A percentile compares a stretch with the other conserved stretches of the same genome.
phyloP scores from a whole-genome alignment of 2,329 filamentous ascomycete genomes.

The Stagonosporopsis tanaceti region DNA sequence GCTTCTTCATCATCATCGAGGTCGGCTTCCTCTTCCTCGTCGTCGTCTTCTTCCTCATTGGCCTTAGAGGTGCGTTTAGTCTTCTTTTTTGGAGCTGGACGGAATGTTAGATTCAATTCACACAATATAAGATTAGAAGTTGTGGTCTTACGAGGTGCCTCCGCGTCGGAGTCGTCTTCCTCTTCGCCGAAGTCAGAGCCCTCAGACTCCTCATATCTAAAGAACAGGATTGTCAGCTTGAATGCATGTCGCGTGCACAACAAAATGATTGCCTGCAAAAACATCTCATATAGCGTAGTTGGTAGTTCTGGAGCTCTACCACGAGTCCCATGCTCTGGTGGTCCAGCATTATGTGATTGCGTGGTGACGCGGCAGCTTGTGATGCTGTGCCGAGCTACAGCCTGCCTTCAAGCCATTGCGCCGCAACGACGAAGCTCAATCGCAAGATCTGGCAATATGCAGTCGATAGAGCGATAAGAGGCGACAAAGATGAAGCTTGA shows the following conservation, averaged over 20 bases:
- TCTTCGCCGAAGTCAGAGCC: conserved; percentile 49
- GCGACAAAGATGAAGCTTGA: conserved; percentile 33
- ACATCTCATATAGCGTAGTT: background rate
- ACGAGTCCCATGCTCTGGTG: background rate
- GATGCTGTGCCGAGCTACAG: conserved; percentile 2
- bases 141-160: conserved; percentile 45
- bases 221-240: conserved; percentile 28
- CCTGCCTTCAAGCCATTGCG: conserved; percentile 1
- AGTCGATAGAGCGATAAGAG: conserved; percentile 19
- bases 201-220: conserved; percentile 50
- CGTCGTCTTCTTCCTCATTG: conserved; percentile 41
- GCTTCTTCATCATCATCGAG: conserved; percentile 41
- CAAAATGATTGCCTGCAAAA: background rate
- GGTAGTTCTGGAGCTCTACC: background rate
- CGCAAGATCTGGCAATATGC: conserved; percentile 16
- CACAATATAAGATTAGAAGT: background rate
- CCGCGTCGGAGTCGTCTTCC: conserved; percentile 47
- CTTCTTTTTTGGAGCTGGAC: conserved; percentile 47
- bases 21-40: conserved; percentile 45
- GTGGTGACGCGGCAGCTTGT: conserved; percentile 1
- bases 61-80: conserved; percentile 40
- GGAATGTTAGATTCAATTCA: background rate
- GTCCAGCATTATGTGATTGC: background rate
- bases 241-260: conserved; percentile 3
- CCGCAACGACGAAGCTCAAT: conserved; percentile 12